Conservation (phyloP, 108 stramenopile species). For the Hondaea fermentalgiana region DNA sequence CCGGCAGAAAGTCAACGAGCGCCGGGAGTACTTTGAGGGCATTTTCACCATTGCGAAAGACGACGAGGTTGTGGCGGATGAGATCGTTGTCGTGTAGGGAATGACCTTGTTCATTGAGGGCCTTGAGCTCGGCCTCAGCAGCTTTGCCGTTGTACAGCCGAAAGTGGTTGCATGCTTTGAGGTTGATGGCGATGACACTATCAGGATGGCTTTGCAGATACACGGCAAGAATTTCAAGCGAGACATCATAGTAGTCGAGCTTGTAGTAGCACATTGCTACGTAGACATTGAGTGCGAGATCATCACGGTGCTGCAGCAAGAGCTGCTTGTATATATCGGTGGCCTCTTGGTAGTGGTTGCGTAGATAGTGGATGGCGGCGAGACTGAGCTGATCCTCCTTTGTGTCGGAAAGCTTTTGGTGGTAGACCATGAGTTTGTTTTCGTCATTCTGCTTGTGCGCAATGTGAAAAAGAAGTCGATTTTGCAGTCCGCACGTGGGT, state of each 20-base stretch:
- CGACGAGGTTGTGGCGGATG: slow-evolving; percentile 65
- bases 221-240: slow-evolving; percentile 63
- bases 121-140: slow-evolving; percentile 65
- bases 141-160: slow-evolving; percentile 71
- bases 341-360: slow-evolving; percentile 66
- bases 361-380: slow-evolving; percentile 68
- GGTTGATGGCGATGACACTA: slow-evolving; percentile 59
- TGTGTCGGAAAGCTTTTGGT: slow-evolving; percentile 58
- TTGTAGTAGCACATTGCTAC: slow-evolving; percentile 80
- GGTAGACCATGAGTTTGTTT: slow-evolving; percentile 59
- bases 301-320: slow-evolving; percentile 60
- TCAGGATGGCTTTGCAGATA: slow-evolving; percentile 62
- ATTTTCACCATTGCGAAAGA: slow-evolving; percentile 60
- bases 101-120: slow-evolving; percentile 25
- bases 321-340: slow-evolving; percentile 67
- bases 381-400: slow-evolving; percentile 69
- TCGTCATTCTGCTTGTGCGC: slow-evolving; percentile 60
- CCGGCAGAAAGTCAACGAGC: slow-evolving; percentile 62
- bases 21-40: slow-evolving; percentile 59
- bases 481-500: slow-evolving; percentile 49
- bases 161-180: slow-evolving; percentile 76
- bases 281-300: slow-evolving; percentile 71
- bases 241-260: slow-evolving; percentile 68
- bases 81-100: slow-evolving; percentile 49
- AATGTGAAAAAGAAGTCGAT: slow-evolving; percentile 63